These are phyloP conservation scores for Fagopyrum homotropicum DNA, from an alignment of 148 eudicot genomes.

Conservation along the genomic window DNA sequence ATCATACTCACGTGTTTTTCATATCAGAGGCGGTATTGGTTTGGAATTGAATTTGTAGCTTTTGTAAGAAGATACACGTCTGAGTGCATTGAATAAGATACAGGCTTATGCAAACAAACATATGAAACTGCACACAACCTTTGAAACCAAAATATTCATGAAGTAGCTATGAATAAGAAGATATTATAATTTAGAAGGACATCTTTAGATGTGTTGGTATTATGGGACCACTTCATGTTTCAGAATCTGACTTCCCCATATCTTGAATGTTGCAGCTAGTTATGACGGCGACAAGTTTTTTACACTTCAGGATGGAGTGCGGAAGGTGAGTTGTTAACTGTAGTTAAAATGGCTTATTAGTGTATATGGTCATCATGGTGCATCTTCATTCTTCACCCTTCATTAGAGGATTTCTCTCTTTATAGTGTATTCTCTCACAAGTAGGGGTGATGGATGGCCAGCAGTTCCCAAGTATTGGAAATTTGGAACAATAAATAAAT, in stretches of 20 bases:
- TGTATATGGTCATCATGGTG: neutral
- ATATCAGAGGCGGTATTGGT: neutral
- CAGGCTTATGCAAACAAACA: neutral
- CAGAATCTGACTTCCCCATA: conserved; percentile 5
- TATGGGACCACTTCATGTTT: neutral
- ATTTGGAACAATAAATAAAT: neutral
- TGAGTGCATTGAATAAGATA: neutral
- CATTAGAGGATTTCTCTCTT: neutral
- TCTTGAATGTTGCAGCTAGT: conserved; percentile 47
- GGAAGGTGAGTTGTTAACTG: conserved; percentile 59
- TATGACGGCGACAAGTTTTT: conserved; percentile 84
- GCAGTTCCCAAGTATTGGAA: neutral
- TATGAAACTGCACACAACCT: neutral
- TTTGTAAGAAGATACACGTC: neutral
- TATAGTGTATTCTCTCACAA: neutral
- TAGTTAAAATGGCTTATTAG: neutral
- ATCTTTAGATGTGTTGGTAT: neutral
- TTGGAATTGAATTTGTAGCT: neutral
- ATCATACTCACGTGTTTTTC: neutral
- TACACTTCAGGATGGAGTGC: conserved; percentile 62
- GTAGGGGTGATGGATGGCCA: conserved; percentile 8
- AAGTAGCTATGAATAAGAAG: neutral
- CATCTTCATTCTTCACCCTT: neutral
- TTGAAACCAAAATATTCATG: neutral
- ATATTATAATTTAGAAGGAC: neutral